Base-by-base conservation (phyloP, 1,284 basidiomycete genomes). In the Porodaedalea pini region DNA sequence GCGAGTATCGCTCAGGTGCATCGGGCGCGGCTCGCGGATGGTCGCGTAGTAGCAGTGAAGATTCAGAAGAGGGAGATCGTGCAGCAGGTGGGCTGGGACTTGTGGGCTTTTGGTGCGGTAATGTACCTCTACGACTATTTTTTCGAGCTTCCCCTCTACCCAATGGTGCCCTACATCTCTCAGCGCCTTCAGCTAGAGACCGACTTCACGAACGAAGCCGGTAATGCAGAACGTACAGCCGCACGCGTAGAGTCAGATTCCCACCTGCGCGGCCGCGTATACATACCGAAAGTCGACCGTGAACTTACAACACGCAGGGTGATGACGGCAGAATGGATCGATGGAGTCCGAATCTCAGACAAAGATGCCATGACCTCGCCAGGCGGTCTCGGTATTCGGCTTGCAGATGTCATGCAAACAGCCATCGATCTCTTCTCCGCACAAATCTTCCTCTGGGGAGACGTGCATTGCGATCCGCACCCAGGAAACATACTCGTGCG, bases 1-100 rank as follows among this genome's bases (percentile, higher is more conserved):
- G 93, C 93, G 1, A 92, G 88, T 62, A 87, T 96, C 49, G 93
- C 93, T 0, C 93, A 95, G 68, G 93, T 95, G 0, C 93, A 95
- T 67, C 78, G 80, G 37, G 93, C 93, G 1, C 82, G 79, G 45
- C 70, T 92, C 31, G 81, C 77, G 62, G 73, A 75, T 36, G 70
- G 70, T 43, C 75, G 77, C 67, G 73, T 79, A 62, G 92, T 95
- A 1, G 93, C 92, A 0, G 92, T 96, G 62, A 95, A 95, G 72
- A 77, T 94, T n/a, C 91, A 95, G 73, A 94, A 94, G 65, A 92
- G 91, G 0, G 88, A 85, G 29, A 91, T 96, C 15, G 78, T 76
- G 52, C 90, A 82, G 65, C 93, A 96, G 73, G 86, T 91, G 71
- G 84, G 90, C 60, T 92, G 86, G 84, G 91, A 94, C 69, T 71